These are phyloP conservation scores for Sorghum bicolor DNA, from an alignment of 176 grass and related monocot genomes.

Conservation along the genomic window DNA sequence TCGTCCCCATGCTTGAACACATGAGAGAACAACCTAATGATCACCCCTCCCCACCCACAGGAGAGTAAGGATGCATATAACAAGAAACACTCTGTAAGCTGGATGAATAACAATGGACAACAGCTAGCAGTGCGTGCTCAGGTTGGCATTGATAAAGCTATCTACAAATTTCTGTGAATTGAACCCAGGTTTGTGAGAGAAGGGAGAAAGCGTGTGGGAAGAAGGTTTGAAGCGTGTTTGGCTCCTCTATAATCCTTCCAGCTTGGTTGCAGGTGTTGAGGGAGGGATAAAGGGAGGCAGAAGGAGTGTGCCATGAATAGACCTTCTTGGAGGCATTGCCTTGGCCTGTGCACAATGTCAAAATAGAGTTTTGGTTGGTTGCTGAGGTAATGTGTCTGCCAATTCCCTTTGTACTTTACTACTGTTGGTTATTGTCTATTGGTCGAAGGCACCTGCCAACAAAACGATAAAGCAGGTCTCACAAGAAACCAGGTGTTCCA, in stretches of 20 bases:
- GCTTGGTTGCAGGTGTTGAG: background rate
- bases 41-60: background rate
- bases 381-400: background rate
- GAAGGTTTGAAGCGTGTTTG: background rate
- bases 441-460: background rate
- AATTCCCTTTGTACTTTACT: constrained; percentile 18
- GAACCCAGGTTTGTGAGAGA: background rate
- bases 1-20: constrained; percentile 44
- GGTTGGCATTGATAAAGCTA: background rate
- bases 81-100: background rate
- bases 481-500: constrained; percentile 39
- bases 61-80: constrained; percentile 3
- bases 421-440: constrained; percentile 27
- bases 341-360: constrained; percentile 31
- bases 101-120: background rate
- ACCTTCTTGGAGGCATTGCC: constrained; percentile 38
- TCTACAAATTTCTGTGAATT: background rate
- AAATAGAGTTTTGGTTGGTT: constrained; percentile 36
- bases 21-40: constrained; percentile 6
- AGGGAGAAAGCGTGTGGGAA: background rate
- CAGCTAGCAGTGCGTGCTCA: constrained; percentile 6
- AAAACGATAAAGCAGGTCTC: constrained; percentile 31
- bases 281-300: constrained; percentile 14
- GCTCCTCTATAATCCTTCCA: background rate
- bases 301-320: constrained; percentile 23